Percentiles rank a stretch among this genome's conserved stretches.
Conservation (phyloP, 441 rosid species). For the Arabidopsis lyrata region DNA sequence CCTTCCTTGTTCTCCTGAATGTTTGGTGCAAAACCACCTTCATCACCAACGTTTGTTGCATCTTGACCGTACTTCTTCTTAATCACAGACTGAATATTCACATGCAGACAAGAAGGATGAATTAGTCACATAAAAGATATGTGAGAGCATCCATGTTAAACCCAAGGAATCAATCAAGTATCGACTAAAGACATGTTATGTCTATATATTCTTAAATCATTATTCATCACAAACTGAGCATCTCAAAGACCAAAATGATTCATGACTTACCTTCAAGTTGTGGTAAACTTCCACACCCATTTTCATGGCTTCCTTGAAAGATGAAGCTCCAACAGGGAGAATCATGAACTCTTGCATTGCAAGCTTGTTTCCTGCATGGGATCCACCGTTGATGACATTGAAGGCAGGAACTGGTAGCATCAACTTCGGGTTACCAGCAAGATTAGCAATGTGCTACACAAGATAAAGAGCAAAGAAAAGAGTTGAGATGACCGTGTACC, state of each 20-base stretch:
- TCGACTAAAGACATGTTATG: not conserved
- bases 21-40: slow-evolving; percentile 98
- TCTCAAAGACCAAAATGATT: not conserved
- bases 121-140: not conserved
- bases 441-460: slow-evolving; percentile 92
- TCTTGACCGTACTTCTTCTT: slow-evolving; percentile 98
- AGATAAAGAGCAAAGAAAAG: slow-evolving; percentile 2
- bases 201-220: not conserved
- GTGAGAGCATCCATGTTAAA: not conserved
- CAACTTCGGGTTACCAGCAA: slow-evolving; percentile 83
- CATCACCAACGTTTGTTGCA: slow-evolving; percentile 97
- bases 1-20: slow-evolving; percentile 99
- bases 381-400: slow-evolving; percentile 97
- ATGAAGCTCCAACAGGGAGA: slow-evolving; percentile 88
- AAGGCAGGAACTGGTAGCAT: slow-evolving; percentile 98
- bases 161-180: not conserved
- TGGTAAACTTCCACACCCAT: slow-evolving; percentile 98
- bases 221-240: slow-evolving; percentile 3
- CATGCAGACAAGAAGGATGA: not conserved
- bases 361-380: slow-evolving; percentile 97
- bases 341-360: slow-evolving; percentile 99
- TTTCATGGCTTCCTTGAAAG: slow-evolving; percentile 95
- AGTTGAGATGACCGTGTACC: not conserved
- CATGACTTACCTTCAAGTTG: slow-evolving; percentile 67
- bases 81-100: slow-evolving; percentile 67